Evolutionary conservation across 257 asterid genomes (phyloP), one percentile per base, ranked within the genome.

Genomic region (Cinchona pubescens): DNA sequence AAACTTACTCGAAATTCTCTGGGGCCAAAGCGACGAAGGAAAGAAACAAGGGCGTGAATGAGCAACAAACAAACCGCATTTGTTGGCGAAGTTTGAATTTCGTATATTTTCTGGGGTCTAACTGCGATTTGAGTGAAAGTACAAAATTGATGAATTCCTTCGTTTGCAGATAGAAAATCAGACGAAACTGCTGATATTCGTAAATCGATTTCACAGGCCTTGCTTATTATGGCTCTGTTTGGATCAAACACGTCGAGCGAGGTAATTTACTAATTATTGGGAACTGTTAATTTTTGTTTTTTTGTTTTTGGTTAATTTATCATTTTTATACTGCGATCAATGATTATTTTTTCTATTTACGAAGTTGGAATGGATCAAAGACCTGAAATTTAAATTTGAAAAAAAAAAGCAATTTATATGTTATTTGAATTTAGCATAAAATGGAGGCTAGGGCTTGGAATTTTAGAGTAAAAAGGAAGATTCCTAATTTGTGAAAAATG

Each of bases 191-290:
- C 12, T 12, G 55, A 48, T 55, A 35, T 4, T 14, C 34, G 65
- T 34, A 11, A 51, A 53, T 51, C 58, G 48, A 23, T 71, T 37
- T n/a, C n/a, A 5, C 51, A 32, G 76, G 66, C 55, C 21, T 45
- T 56, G 27, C 55, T 56, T 6, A n/a, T n/a, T n/a, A 76, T 80
- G 81, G 63, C 81, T 32, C 21, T 76, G 79, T 21, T 80, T n/a
- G 84, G 80, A 64, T 75, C 80, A 48, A 58, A 46, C 66, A n/a
- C 73, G 37, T 32, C 78, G 14, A 32, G 49, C n/a, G 84, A 80
- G 61, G 84, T 80, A 42, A 29, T n/a, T n/a, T n/a, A n/a, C n/a
- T n/a, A n/a, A n/a, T 15, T 35, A 34, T 46, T 35, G 23, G 18
- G 15, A 19, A 14, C 45, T 7, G 21, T 25, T 37, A 19, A 5